Percentiles rank a stretch among this genome's conserved stretches.
phyloP scores from a whole-genome alignment of 2,329 filamentous ascomycete species.

The Cladosporium velox region DNA sequence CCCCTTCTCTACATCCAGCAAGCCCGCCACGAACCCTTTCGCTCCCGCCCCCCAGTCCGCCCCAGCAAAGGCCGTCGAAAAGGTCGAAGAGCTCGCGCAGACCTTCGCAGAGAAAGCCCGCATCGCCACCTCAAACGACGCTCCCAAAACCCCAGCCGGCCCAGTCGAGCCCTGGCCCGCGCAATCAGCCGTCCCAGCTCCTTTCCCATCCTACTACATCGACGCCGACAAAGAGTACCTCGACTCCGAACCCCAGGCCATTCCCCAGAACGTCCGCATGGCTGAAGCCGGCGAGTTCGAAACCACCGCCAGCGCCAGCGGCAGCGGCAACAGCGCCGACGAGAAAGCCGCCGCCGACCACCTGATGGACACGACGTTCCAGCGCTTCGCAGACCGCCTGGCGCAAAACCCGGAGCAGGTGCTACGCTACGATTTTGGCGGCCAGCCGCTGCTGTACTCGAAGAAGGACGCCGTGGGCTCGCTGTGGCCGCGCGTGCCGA shows the following conservation, averaged over 20 bases:
- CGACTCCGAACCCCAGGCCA: slow-evolving; percentile 57
- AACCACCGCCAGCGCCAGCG: slow-evolving; percentile 29
- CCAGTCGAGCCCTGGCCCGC: slow-evolving; percentile 72
- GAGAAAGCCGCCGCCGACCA: slow-evolving; percentile 53
- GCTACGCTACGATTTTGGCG: slow-evolving; percentile 52
- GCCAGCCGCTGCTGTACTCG: slow-evolving; percentile 70
- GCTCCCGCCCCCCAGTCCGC: slow-evolving; percentile 48
- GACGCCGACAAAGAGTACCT: slow-evolving; percentile 93
- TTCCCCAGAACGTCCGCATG: slow-evolving; percentile 43
- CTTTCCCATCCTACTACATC: slow-evolving; percentile 75
- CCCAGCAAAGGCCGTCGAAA: slow-evolving; percentile 39
- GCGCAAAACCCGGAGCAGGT: slow-evolving; percentile 55
- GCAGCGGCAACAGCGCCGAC: slow-evolving; percentile 38
- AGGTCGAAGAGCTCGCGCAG: slow-evolving; percentile 28
- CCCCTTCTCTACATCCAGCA: slow-evolving; percentile 35
- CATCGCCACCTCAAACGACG: slow-evolving; percentile 32
- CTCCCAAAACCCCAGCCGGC: slow-evolving; percentile 30
- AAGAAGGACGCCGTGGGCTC: slow-evolving; percentile 74
- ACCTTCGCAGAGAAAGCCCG: slow-evolving; percentile 39
- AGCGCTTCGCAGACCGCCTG: slow-evolving; percentile 54
- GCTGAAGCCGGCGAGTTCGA: slow-evolving; percentile 45
- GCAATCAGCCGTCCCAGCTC: slow-evolving; percentile 61
- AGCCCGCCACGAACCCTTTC: slow-evolving; percentile 57
- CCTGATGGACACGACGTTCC: slow-evolving; percentile 52
- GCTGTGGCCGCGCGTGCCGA: slow-evolving; percentile 57